phyloP scores from a whole-genome alignment of 2,329 filamentous ascomycete species.

The Penicillium hordei region DNA sequence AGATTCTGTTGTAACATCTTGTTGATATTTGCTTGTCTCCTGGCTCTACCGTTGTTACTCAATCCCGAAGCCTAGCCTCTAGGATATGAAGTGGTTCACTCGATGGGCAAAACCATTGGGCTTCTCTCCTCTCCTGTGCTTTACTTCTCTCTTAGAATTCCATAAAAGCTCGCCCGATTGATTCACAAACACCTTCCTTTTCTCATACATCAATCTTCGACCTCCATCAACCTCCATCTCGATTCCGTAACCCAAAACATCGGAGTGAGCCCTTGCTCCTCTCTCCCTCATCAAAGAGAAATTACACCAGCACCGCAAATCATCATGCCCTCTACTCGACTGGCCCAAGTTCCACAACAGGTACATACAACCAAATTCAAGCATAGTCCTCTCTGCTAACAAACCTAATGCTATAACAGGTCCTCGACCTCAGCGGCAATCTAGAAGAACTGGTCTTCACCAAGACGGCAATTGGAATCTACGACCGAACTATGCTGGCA shows the following conservation, averaged over 20 bases:
- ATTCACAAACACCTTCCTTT: background rate
- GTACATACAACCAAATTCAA: background rate
- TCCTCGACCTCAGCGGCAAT: background rate
- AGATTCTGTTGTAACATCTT: background rate
- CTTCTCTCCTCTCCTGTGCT: background rate
- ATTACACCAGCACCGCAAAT: background rate
- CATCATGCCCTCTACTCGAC: background rate
- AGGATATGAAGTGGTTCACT: background rate
- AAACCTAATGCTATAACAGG: background rate
- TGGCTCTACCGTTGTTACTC: background rate
- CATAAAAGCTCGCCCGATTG: background rate
- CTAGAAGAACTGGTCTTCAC: background rate
- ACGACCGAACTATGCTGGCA: background rate
- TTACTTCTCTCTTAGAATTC: too few species aligned
- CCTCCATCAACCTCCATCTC: background rate
- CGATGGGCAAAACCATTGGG: background rate
- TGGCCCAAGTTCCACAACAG: background rate
- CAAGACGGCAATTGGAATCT: background rate
- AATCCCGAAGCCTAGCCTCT: too few species aligned
- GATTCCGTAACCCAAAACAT: background rate
- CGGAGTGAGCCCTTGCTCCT: background rate
- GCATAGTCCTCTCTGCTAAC: background rate
- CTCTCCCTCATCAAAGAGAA: background rate
- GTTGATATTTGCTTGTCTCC: background rate
- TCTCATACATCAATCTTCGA: background rate